These are phyloP conservation scores for Pseudocohnilembus persalinus DNA, from an alignment of 169 alveolate species.

Conservation along the genomic window DNA sequence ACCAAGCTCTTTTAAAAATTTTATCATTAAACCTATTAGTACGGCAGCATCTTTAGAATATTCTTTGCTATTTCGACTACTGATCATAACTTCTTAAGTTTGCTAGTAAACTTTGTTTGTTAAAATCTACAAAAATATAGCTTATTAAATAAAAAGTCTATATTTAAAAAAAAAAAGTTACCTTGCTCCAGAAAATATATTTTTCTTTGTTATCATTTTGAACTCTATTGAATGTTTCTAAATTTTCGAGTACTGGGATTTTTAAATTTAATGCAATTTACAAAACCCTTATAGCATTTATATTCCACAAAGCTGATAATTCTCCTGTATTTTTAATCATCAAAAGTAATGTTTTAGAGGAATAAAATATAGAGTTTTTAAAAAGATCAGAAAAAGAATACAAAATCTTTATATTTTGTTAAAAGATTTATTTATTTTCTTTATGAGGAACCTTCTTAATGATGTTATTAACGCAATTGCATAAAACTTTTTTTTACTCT, in stretches of 20 bases:
- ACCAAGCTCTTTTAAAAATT: background rate
- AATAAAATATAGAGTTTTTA: no score
- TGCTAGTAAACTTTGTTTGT: no score
- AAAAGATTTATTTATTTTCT: no score
- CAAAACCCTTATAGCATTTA: background rate
- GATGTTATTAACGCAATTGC: background rate
- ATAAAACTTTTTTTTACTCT: background rate
- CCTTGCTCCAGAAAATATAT: background rate
- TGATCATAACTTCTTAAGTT: no score
- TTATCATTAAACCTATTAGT: background rate
- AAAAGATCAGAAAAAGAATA: no score
- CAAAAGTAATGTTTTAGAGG: background rate
- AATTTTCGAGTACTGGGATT: background rate
- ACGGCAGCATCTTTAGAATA: background rate
- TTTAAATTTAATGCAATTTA: no score
- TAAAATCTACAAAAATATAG: no score
- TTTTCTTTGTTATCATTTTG: background rate
- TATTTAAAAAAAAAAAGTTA: no score
- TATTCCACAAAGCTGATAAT: background rate
- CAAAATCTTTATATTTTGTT: no score
- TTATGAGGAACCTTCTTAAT: conserved; percentile 40
- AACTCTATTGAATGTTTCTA: background rate
- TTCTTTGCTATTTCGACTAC: background rate
- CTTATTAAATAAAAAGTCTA: no score
- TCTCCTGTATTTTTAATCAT: background rate